These are phyloP conservation scores for Aristolochia contorta DNA, from an alignment of 164 flowering plant genomes.

Conservation along the genomic window DNA sequence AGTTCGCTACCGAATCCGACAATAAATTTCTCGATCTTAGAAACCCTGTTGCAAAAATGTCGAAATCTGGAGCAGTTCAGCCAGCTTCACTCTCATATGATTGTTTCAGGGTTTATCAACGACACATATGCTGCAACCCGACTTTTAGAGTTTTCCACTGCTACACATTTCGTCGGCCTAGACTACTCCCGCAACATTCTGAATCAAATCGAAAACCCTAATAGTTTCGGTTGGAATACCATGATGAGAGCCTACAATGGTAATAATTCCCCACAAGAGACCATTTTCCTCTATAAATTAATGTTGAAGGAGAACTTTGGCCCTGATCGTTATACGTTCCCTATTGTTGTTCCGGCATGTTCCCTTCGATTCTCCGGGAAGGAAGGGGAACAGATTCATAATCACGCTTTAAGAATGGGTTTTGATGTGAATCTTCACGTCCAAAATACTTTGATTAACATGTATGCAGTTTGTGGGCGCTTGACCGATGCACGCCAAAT, in stretches of 20 bases:
- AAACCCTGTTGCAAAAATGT: slow-evolving; percentile 24
- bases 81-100: slow-evolving; percentile 32
- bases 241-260: slow-evolving; percentile 27
- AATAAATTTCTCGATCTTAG: slow-evolving; percentile 20
- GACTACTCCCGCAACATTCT: slow-evolving; percentile 21
- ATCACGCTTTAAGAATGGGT: slow-evolving; percentile 30
- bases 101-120: slow-evolving; percentile 25
- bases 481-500: slow-evolving; percentile 22
- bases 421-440: slow-evolving; percentile 32
- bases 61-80: slow-evolving; percentile 15
- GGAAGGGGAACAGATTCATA: slow-evolving; percentile 33
- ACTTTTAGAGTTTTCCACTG: slow-evolving; percentile 22
- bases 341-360: slow-evolving; percentile 25
- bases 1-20: slow-evolving; percentile 11
- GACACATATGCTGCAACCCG: slow-evolving; percentile 36
- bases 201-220: slow-evolving; percentile 17
- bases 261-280: slow-evolving; percentile 4
- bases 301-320: slow-evolving; percentile 18
- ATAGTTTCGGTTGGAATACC: slow-evolving; percentile 33
- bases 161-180: slow-evolving; percentile 18
- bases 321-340: slow-evolving; percentile 30
- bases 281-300: slow-evolving; percentile 19
- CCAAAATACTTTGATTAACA: slow-evolving; percentile 28
- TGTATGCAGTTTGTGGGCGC: slow-evolving; percentile 32
- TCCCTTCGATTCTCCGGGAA: slow-evolving; percentile 4